Evolutionary conservation across 2,329 filamentous ascomycete species (phyloP), one percentile per base, ranked within the genome.

Genomic region (Talaromyces pinophilus): DNA sequence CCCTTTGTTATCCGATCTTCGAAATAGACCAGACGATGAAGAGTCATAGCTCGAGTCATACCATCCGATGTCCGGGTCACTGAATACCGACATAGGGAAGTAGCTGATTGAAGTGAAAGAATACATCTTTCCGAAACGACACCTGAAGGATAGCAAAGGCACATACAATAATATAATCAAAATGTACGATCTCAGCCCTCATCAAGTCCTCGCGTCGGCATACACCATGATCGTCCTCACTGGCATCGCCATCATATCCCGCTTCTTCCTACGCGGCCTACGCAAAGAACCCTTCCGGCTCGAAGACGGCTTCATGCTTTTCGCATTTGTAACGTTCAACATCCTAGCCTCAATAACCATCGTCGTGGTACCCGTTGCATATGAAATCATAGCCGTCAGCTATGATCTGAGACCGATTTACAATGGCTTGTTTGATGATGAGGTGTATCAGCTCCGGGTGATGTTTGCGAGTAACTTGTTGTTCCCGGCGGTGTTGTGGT

Each of bases 401-500:
- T 42, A 66, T 4, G 75, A 74, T 19, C 59, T 64, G 38, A 71
- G 71, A 13, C 48, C 67, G 8, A 65, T 69, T 1, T 79, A 78
- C 62, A 60, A 72, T 2, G 71, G 67, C 1, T 67, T 81, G n/a
- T 57, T 69, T 65, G 46, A 72, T 6, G 78, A 81, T 50, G 67
- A 70, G 6, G 55, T 72, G 0, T 67, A 71, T 42, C 71, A 78
- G 64, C 74, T 78, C 33, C 76, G 75, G 55, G 69, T 79, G 17
- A 77, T 80, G 67, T 80, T 80, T 67, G 73, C 75, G 10, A 76
- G 75, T n/a, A 75, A 74, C 6, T 72, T 79, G 44, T 70, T 77
- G 19, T 75, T 80, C 62, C 80, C 78, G 74, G 68, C 74, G 15
- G 75, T 74, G 22, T 71, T 81, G 10, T 81, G 77, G 78, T 71